phyloP scores from a whole-genome alignment of 2,329 filamentous ascomycete species.

The Cercospora sp. region DNA sequence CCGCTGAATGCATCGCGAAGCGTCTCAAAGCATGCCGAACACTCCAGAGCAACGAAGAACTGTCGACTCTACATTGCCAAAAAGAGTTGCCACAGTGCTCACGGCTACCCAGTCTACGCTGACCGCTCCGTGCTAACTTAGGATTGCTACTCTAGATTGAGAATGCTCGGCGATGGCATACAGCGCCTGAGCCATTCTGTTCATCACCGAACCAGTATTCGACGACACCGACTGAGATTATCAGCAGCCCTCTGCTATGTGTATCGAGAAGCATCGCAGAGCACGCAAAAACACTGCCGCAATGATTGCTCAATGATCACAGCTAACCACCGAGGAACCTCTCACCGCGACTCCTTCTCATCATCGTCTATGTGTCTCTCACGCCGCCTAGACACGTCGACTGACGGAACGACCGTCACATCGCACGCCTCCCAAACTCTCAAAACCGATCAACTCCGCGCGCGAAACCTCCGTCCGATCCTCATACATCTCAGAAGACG shows the following conservation, averaged over 20 bases:
- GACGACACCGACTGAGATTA: no score
- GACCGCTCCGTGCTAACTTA: neutral
- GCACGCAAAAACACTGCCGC: neutral
- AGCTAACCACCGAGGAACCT: neutral
- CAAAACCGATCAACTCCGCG: neutral
- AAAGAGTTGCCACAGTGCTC: neutral
- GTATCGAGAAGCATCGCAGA: neutral
- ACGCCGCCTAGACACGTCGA: neutral
- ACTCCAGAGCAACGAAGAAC: neutral
- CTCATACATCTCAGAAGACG: neutral
- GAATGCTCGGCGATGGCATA: neutral
- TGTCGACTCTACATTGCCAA: neutral
- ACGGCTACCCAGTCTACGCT: neutral
- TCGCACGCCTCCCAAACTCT: neutral
- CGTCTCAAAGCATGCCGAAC: neutral
- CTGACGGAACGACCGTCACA: neutral
- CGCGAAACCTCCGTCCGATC: neutral
- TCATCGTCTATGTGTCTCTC: neutral
- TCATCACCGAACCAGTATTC: neutral
- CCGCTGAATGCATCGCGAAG: neutral
- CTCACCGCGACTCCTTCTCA: neutral
- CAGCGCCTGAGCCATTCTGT: neutral
- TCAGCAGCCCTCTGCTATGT: no score
- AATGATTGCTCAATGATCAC: neutral
- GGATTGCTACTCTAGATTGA: neutral